Conservation (phyloP, 2,329 filamentous ascomycete species). For the Aspergillus phoenicis region DNA sequence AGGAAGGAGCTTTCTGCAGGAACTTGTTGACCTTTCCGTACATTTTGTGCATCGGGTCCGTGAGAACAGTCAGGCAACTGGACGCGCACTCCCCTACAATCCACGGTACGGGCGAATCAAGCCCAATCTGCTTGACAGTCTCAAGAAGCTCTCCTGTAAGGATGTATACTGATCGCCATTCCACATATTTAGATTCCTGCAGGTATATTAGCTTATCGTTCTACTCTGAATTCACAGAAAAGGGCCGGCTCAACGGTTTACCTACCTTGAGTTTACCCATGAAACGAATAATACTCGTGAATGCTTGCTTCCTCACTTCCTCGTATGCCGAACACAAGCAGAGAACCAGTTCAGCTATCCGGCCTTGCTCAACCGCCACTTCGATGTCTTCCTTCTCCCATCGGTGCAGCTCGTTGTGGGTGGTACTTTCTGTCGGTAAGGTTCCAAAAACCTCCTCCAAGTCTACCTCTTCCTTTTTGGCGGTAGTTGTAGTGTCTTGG, state of each 20-base stretch:
- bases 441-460: slow-evolving; percentile 58
- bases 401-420: slow-evolving; percentile 51
- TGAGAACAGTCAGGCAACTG: slow-evolving; percentile 69
- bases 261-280: slow-evolving; percentile 53
- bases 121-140: slow-evolving; percentile 62
- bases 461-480: slow-evolving; percentile 37
- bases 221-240: background rate
- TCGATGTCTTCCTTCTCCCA: slow-evolving; percentile 79
- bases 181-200: slow-evolving; percentile 69
- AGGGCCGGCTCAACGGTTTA: slow-evolving; percentile 10
- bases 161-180: slow-evolving; percentile 77
- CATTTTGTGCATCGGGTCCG: slow-evolving; percentile 75
- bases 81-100: slow-evolving; percentile 75
- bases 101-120: slow-evolving; percentile 66
- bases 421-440: slow-evolving; percentile 48
- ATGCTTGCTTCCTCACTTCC: slow-evolving; percentile 77
- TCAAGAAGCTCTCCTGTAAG: slow-evolving; percentile 79
- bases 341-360: slow-evolving; percentile 68
- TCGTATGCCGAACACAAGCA: slow-evolving; percentile 74
- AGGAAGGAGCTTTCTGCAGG: slow-evolving; percentile 74
- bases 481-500: slow-evolving; percentile 12
- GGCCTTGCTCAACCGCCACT: slow-evolving; percentile 76
- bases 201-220: slow-evolving; percentile 1
- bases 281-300: slow-evolving; percentile 42
- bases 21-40: slow-evolving; percentile 87